These are phyloP conservation scores for Debaryomyces sp. DNA, from an alignment of 1,139 yeast species.

Conservation along the genomic window DNA sequence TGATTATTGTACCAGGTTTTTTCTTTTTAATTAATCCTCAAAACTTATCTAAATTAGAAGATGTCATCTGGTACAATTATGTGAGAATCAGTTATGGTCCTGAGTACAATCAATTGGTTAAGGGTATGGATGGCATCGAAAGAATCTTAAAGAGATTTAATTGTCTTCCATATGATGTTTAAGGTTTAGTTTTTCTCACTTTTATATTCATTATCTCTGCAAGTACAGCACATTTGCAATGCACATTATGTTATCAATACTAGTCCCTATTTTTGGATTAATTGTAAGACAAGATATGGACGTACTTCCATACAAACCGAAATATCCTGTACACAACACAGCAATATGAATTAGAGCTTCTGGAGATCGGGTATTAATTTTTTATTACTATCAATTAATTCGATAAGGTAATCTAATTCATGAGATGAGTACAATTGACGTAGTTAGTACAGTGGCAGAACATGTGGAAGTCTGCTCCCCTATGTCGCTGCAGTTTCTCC, in stretches of 20 bases:
- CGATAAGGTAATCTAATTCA: background rate
- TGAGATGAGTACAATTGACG: background rate
- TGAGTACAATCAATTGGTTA: conserved; percentile 52
- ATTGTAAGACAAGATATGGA: background rate
- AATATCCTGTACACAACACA: background rate
- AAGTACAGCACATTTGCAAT: background rate
- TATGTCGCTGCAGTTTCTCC: background rate
- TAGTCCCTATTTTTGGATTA: background rate
- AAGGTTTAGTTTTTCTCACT: background rate
- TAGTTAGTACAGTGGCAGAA: background rate
- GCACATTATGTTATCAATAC: background rate
- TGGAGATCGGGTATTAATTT: background rate
- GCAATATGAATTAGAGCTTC: background rate
- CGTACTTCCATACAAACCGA: background rate
- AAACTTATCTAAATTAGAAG: conserved; percentile 61
- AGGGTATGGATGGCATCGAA: conserved; percentile 72
- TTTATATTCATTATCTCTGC: background rate
- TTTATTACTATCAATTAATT: background rate
- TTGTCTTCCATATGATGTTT: conserved; percentile 38
- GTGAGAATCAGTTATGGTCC: conserved; percentile 70
- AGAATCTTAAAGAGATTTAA: conserved; percentile 52
- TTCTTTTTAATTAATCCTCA: conserved; percentile 69
- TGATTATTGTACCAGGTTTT: conserved; percentile 68
- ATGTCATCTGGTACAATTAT: conserved; percentile 65
- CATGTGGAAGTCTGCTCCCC: background rate